Evolutionary conservation across 78 protist species (phyloP).

Genomic region (Dictyostelium purpureum): DNA sequence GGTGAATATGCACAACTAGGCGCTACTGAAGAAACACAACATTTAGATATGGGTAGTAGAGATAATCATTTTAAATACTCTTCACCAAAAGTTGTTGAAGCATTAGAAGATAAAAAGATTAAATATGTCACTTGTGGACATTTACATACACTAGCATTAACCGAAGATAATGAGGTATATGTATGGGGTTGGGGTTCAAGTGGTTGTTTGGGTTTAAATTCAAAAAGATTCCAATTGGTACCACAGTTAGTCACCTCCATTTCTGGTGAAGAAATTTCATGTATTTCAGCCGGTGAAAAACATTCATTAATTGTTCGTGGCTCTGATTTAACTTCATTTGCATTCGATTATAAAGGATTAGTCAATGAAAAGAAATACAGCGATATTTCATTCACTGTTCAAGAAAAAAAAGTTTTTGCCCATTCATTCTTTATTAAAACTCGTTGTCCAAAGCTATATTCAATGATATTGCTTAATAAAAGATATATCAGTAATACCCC

Average conservation of each 20-base stretch:
- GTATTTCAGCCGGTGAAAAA: slow-evolving; percentile 65
- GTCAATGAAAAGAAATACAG: slow-evolving; percentile 17
- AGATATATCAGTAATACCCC: not conserved
- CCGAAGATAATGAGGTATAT: slow-evolving; percentile 53
- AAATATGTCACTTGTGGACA: slow-evolving; percentile 72
- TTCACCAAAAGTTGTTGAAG: slow-evolving; percentile 4
- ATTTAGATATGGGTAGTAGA: slow-evolving; percentile 34
- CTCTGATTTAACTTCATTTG: slow-evolving; percentile 65
- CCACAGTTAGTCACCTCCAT: slow-evolving; percentile 55
- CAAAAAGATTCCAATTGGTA: slow-evolving; percentile 54
- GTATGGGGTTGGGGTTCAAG: slow-evolving; percentile 82
- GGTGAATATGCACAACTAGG: slow-evolving; percentile 83
- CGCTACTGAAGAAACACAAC: slow-evolving; percentile 44
- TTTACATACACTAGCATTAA: slow-evolving; percentile 64
- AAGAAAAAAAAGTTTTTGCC: slow-evolving; percentile 50
- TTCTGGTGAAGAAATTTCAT: slow-evolving; percentile 61
- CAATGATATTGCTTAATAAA: slow-evolving; percentile 5
- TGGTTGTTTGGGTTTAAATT: slow-evolving; percentile 77
- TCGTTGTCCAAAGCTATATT: slow-evolving; percentile 50
- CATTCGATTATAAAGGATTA: slow-evolving; percentile 63
- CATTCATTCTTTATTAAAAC: slow-evolving; percentile 32
- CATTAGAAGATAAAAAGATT: slow-evolving; percentile 24
- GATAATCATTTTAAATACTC: slow-evolving; percentile 71
- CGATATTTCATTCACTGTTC: slow-evolving; percentile 34
- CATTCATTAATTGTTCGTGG: slow-evolving; percentile 54